phyloP scores from a whole-genome alignment of 805 yeast species.

The Ogataea naganishii region DNA sequence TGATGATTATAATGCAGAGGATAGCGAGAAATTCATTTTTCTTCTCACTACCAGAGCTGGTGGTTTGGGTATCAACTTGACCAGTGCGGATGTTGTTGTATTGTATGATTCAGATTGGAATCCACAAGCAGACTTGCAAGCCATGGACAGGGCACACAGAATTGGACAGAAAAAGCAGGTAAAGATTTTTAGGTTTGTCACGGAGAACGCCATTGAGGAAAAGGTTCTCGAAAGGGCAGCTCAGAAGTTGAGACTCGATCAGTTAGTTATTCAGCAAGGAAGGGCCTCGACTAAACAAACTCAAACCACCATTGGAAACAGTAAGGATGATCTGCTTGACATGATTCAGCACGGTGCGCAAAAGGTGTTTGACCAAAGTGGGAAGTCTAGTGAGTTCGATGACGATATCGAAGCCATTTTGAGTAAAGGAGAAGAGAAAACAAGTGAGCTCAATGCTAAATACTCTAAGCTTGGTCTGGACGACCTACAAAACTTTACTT shows the following conservation, averaged over 20 bases:
- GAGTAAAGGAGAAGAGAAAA: conserved; percentile 72
- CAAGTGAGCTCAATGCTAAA: conserved; percentile 69
- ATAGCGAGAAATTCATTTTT: conserved; percentile 75
- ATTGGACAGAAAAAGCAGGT: conserved; percentile 97
- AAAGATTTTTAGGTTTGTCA: conserved; percentile 82
- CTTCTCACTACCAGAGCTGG: conserved; percentile 93
- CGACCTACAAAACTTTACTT: conserved; percentile 85
- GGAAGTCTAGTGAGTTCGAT: conserved; percentile 23
- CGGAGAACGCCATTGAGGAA: conserved; percentile 94
- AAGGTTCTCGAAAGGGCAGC: conserved; percentile 95
- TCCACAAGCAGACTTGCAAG: conserved; percentile 96
- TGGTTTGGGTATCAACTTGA: conserved; percentile 89
- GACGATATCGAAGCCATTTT: conserved; percentile 82
- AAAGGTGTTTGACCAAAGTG: conserved; percentile 57
- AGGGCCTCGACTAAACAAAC: conserved; percentile 39
- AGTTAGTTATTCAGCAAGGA: conserved; percentile 93
- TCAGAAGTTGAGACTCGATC: conserved; percentile 86
- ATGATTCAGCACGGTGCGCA: conserved; percentile 98
- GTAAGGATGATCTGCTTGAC: conserved; percentile 78
- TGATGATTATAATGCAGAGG: conserved; percentile 82
- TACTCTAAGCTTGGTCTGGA: conserved; percentile 84
- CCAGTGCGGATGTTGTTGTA: conserved; percentile 85
- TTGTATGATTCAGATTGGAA: conserved; percentile 95
- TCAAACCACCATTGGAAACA: conserved; percentile 36
- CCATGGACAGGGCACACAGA: conserved; percentile 97